Evolutionary conservation across 768 basidiomycete species (phyloP).

Genomic region (Myochromella boudieri): DNA sequence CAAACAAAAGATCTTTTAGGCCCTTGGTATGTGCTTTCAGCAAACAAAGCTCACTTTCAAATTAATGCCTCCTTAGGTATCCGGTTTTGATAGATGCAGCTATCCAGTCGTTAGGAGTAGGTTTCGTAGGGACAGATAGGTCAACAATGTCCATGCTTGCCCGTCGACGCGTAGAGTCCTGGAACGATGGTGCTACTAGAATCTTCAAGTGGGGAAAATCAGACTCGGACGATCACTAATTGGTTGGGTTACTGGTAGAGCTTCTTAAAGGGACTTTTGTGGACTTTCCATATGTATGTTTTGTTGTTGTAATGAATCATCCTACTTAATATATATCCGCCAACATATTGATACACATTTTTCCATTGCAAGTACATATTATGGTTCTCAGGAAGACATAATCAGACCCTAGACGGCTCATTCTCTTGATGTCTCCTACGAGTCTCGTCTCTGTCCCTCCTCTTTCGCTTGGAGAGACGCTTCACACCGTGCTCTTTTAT

Average conservation of each 20-base stretch:
- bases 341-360: not conserved
- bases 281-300: not conserved
- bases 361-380: not conserved
- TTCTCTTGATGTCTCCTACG: not conserved
- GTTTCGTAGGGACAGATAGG: slow-evolving; percentile 69
- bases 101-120: slow-evolving; percentile 64
- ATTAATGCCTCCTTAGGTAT: slow-evolving; percentile 44
- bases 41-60: not conserved
- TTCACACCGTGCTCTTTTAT: slow-evolving; percentile 30
- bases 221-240: slow-evolving; percentile 55
- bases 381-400: not conserved
- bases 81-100: slow-evolving; percentile 73
- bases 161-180: slow-evolving; percentile 63
- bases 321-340: not conserved
- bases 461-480: slow-evolving; percentile 27
- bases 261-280: slow-evolving; percentile 4
- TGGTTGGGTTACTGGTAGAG: not conserved
- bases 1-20: slow-evolving; percentile 46
- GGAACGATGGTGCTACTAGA: slow-evolving; percentile 55
- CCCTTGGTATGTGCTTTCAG: slow-evolving; percentile 49
- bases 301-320: too few relatives aligned
- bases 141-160: slow-evolving; percentile 75
- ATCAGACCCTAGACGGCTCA: not conserved
- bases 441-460: slow-evolving; percentile 2
- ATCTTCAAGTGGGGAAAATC: slow-evolving; percentile 60